Evolutionary conservation across 495 filamentous ascomycete species (phyloP), one percentile per base, ranked within the genome.

Genomic region (Aspergillus mulundensis): DNA sequence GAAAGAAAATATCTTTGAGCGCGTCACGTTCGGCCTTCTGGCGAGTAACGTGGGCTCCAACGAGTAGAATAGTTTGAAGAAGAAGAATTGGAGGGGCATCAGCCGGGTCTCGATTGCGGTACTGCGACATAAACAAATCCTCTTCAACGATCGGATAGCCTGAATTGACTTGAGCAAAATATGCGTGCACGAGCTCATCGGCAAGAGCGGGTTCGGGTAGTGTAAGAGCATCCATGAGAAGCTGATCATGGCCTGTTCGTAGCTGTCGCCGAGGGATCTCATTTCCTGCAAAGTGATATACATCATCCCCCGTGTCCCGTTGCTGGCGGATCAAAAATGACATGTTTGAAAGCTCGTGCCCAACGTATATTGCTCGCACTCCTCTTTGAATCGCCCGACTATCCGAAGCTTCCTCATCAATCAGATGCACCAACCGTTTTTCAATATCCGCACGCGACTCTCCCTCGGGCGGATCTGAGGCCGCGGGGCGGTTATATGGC

Each of bases 241-340:
- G 67, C 58, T 78, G 73, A 45, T 78, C 72, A 50, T 78, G 75
- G 3, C 74, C 75, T 5, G 71, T 76, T 43, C 70, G 67, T 55
- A 76, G 60, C 50, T 75, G 73, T 36, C 74, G 66, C 25, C 75
- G 67, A 14, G 75, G 73, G 20, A 77, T 77, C 46, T 77, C 75
- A 52, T 78, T 76, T 47, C 72, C 75, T 11, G 75, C 72, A 49
- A 78, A 76, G 58, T 78, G 75, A 43, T 76, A 76, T 28, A 76
- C 74, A 59, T 74, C 68, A 44, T 77, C 73, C 54, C 74, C 75
- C 44, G 68, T 69, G 21, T 75, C 68, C 30, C 75, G 72, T 53
- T 77, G 72, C 56, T 78, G 76, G 50, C 74, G 72, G 41, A 80
- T 76, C 56, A 80, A 60, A 46, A 76, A 78, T n/a, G 75, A 77